Percentiles rank a stretch among this genome's conserved stretches.
phyloP scores from a whole-genome alignment of 192 early-diverging fungal species.

The Pecoramyces ruminantium region DNA sequence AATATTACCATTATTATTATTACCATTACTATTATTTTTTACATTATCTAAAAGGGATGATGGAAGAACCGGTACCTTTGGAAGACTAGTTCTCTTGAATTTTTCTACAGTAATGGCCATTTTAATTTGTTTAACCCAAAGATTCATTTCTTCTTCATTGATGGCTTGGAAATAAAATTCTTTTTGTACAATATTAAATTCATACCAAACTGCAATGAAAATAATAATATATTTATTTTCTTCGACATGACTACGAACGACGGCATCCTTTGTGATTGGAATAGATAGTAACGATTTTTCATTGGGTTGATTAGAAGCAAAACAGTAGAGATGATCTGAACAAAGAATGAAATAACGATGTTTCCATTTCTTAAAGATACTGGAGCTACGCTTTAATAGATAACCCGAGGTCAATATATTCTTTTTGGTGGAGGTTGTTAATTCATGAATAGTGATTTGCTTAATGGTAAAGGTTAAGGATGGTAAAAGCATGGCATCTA shows the following conservation, averaged over 20 bases:
- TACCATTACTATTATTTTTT: background rate
- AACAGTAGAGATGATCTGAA: background rate
- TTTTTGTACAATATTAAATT: background rate
- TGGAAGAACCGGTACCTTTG: background rate
- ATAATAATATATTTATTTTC: background rate
- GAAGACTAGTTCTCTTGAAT: background rate
- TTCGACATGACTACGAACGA: background rate
- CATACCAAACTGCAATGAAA: background rate
- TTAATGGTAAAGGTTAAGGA: background rate
- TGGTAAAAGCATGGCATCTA: background rate
- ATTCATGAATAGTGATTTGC: background rate
- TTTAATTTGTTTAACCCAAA: background rate
- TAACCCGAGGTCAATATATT: background rate
- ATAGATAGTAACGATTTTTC: background rate
- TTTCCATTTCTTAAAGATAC: background rate
- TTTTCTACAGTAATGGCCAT: background rate
- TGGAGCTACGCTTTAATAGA: background rate
- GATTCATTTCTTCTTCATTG: background rate
- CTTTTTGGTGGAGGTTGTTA: background rate
- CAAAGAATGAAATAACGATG: background rate
- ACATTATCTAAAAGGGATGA: background rate
- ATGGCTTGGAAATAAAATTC: background rate
- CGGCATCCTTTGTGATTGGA: background rate
- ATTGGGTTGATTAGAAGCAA: background rate
- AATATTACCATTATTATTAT: background rate